phyloP scores from a whole-genome alignment of 2,329 filamentous ascomycete genomes.

The Hymenoscyphus linearis region DNA sequence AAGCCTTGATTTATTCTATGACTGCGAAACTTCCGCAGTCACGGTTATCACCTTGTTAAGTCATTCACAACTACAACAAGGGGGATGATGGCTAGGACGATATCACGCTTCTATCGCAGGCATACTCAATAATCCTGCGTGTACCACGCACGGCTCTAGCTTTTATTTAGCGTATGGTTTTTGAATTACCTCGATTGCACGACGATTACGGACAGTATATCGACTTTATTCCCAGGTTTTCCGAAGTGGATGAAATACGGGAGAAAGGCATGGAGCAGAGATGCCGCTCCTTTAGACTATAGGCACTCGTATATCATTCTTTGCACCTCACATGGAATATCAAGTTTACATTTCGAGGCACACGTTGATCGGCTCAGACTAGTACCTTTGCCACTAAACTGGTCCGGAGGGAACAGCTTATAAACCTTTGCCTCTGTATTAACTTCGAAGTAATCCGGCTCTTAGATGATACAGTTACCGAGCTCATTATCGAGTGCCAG shows the following conservation, averaged over 20 bases:
- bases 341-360: slow-evolving; percentile 12
- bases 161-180: background rate
- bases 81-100: background rate
- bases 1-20: too few relatives aligned
- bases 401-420: slow-evolving; percentile 12
- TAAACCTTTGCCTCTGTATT: slow-evolving; percentile 15
- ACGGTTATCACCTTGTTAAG: background rate
- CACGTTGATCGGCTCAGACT: slow-evolving; percentile 12
- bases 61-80: background rate
- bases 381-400: slow-evolving; percentile 8
- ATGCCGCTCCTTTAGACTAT: slow-evolving; percentile 4
- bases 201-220: slow-evolving; percentile 13
- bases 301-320: slow-evolving; percentile 9
- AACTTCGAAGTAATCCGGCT: slow-evolving; percentile 6
- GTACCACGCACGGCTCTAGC: background rate
- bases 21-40: too few relatives aligned
- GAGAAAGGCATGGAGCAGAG: slow-evolving; percentile 9
- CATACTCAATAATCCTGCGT: background rate
- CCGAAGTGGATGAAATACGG: slow-evolving; percentile 8
- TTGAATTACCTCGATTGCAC: background rate
- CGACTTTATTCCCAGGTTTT: slow-evolving; percentile 10
- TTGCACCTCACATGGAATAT: slow-evolving; percentile 12
- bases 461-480: background rate
- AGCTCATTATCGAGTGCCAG: too few relatives aligned
- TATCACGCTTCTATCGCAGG: slow-evolving; percentile 3